Conservation (phyloP, 1,284 basidiomycete species). For the Ustanciosporium gigantosporum region DNA sequence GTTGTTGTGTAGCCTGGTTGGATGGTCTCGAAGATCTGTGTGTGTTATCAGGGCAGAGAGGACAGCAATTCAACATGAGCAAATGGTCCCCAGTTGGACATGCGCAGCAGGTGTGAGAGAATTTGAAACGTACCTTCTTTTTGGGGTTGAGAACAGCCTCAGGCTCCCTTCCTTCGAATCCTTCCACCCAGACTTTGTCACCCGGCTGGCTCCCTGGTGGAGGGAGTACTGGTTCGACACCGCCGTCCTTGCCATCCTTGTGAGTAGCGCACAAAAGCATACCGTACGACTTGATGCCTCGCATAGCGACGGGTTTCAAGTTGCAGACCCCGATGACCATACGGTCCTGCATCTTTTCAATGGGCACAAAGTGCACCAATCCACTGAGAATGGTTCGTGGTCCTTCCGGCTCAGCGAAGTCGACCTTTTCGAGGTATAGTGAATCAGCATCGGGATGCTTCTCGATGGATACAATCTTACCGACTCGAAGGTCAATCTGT, state of each 20-base stretch:
- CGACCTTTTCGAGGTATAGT: constrained; percentile 59
- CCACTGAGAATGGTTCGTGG: constrained; percentile 58
- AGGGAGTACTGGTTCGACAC: constrained; percentile 57
- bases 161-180: constrained; percentile 55
- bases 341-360: constrained; percentile 59
- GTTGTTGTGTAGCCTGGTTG: constrained; percentile 57
- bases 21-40: constrained; percentile 59
- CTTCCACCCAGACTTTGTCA: constrained; percentile 58
- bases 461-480: constrained; percentile 56
- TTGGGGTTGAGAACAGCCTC: constrained; percentile 59
- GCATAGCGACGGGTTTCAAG: constrained; percentile 58
- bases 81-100: too few relatives aligned
- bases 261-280: constrained; percentile 58
- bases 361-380: constrained; percentile 58
- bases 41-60: background rate
- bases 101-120: background rate
- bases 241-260: constrained; percentile 57
- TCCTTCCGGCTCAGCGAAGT: constrained; percentile 60
- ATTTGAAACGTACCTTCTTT: constrained; percentile 51
- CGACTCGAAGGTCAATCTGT: constrained; percentile 58
- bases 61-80: background rate
- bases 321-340: constrained; percentile 60
- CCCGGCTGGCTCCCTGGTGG: constrained; percentile 53
- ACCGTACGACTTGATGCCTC: constrained; percentile 60
- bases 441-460: constrained; percentile 59